phyloP scores from a whole-genome alignment of 2,329 filamentous ascomycete genomes.

The Cryphonectria parasitica region DNA sequence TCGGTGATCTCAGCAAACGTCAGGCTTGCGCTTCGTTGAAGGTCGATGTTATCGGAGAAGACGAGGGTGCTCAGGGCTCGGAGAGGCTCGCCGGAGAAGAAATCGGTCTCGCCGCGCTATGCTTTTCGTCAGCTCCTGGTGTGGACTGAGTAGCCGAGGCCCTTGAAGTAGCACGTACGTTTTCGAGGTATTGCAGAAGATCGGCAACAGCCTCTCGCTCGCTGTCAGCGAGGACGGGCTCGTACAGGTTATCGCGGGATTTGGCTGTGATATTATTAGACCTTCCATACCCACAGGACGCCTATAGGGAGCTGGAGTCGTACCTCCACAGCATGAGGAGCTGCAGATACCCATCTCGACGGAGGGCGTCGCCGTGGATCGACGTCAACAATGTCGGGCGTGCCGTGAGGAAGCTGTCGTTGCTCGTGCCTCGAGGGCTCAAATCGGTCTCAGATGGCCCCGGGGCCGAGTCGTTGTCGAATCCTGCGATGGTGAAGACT shows the following conservation, averaged over 20 bases:
- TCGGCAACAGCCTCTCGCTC: conserved; percentile 97
- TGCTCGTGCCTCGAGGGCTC: conserved; percentile 25
- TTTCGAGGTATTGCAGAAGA: conserved; percentile 92
- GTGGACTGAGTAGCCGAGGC: neutral
- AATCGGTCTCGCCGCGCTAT: conserved; percentile 94
- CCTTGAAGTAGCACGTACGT: conserved; percentile 61
- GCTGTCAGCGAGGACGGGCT: conserved; percentile 88
- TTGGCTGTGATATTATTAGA: conserved; percentile 56
- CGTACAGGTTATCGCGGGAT: conserved; percentile 80
- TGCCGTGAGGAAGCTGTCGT: conserved; percentile 24
- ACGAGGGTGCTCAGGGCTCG: conserved; percentile 93
- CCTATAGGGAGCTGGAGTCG: conserved; percentile 23
- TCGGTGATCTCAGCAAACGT: conserved; percentile 99
- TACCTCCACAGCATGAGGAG: conserved; percentile 66
- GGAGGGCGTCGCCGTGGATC: conserved; percentile 26
- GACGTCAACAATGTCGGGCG: conserved; percentile 24
- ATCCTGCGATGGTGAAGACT: neutral
- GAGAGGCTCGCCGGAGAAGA: conserved; percentile 95
- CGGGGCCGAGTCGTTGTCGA: conserved; percentile 5
- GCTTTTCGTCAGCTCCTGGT: conserved; percentile 37
- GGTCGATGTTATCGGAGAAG: conserved; percentile 97
- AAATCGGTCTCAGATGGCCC: conserved; percentile 16
- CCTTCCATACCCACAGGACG: neutral
- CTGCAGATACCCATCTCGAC: conserved; percentile 63
- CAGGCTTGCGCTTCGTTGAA: conserved; percentile 94